phyloP scores from a whole-genome alignment of 768 basidiomycete species.

The Gelatoporia subvermispora region DNA sequence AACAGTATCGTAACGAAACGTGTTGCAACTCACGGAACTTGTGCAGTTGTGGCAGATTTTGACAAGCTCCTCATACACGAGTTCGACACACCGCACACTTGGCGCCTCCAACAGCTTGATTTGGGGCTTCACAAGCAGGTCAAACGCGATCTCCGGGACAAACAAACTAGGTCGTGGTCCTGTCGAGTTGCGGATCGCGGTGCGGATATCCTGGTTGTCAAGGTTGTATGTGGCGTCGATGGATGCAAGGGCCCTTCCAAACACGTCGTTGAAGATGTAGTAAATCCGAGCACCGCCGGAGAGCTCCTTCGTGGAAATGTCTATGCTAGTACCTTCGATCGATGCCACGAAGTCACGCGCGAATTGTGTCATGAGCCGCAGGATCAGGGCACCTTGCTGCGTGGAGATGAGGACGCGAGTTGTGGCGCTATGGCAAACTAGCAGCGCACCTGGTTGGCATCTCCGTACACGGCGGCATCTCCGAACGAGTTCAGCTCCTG shows the following conservation, averaged over 20 bases:
- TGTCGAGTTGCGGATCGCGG: conserved; percentile 97
- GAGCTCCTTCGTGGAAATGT: conserved; percentile 96
- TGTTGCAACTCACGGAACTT: conserved; percentile 56
- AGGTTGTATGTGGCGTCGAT: conserved; percentile 91
- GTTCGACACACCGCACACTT: conserved; percentile 90
- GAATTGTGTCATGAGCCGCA: conserved; percentile 98
- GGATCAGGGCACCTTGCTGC: conserved; percentile 82
- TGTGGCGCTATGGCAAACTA: conserved; percentile 9
- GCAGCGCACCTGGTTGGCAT: conserved; percentile 67
- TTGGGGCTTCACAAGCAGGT: conserved; percentile 94
- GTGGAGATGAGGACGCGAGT: conserved; percentile 8
- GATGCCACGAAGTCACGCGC: conserved; percentile 95
- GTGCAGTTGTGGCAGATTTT: conserved; percentile 99
- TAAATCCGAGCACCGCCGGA: conserved; percentile 98
- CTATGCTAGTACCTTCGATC: conserved; percentile 94
- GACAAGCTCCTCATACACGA: conserved; percentile 98
- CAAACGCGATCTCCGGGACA: conserved; percentile 96
- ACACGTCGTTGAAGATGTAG: conserved; percentile 99
- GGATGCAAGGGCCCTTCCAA: conserved; percentile 83
- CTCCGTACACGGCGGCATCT: conserved; percentile 86
- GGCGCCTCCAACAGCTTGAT: conserved; percentile 95
- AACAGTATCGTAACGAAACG: neutral
- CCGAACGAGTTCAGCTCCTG: conserved; percentile 97
- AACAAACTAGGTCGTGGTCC: conserved; percentile 95
- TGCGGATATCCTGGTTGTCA: conserved; percentile 92